These are phyloP conservation scores for Entonaema liquescens DNA, from an alignment of 495 filamentous ascomycete genomes.

Conservation along the genomic window DNA sequence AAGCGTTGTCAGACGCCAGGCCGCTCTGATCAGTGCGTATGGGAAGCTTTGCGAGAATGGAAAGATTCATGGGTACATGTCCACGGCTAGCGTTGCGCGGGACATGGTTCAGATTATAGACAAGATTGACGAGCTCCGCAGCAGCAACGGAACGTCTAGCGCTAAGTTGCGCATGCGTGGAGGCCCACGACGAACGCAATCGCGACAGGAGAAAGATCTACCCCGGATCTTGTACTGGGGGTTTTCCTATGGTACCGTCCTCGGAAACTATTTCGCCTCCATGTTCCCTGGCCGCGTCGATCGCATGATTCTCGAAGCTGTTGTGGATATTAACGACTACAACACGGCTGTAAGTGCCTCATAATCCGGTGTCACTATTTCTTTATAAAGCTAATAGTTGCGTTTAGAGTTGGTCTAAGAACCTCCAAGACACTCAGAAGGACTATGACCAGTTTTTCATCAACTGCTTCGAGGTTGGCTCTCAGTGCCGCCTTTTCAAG, in stretches of 20 bases:
- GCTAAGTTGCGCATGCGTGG: slow-evolving; percentile 1
- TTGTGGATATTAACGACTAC: slow-evolving; percentile 51
- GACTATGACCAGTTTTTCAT: slow-evolving; percentile 58
- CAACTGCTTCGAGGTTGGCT: slow-evolving; percentile 58
- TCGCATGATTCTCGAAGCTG: slow-evolving; percentile 50
- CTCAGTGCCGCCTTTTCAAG: slow-evolving; percentile 56
- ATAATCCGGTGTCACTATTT: not conserved
- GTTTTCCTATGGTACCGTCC: slow-evolving; percentile 67
- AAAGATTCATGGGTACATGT: slow-evolving; percentile 27
- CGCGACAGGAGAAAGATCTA: slow-evolving; percentile 14
- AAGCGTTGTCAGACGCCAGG: slow-evolving; percentile 39
- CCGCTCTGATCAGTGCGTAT: slow-evolving; percentile 37
- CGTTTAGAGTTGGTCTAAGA: slow-evolving; percentile 50
- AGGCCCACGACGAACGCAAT: not conserved
- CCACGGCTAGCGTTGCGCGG: slow-evolving; percentile 47
- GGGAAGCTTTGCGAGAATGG: slow-evolving; percentile 32
- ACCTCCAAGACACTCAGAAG: slow-evolving; percentile 59
- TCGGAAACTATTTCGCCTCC: slow-evolving; percentile 61
- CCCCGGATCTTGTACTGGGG: slow-evolving; percentile 64
- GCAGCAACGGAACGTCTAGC: slow-evolving; percentile 7
- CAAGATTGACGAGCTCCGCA: slow-evolving; percentile 45
- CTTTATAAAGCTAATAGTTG: slow-evolving; percentile 4
- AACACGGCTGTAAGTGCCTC: slow-evolving; percentile 20
- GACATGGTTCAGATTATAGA: slow-evolving; percentile 57
- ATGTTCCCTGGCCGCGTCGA: slow-evolving; percentile 56